phyloP scores from a whole-genome alignment of 2,329 filamentous ascomycete species.

The Xylariaceae sp. region DNA sequence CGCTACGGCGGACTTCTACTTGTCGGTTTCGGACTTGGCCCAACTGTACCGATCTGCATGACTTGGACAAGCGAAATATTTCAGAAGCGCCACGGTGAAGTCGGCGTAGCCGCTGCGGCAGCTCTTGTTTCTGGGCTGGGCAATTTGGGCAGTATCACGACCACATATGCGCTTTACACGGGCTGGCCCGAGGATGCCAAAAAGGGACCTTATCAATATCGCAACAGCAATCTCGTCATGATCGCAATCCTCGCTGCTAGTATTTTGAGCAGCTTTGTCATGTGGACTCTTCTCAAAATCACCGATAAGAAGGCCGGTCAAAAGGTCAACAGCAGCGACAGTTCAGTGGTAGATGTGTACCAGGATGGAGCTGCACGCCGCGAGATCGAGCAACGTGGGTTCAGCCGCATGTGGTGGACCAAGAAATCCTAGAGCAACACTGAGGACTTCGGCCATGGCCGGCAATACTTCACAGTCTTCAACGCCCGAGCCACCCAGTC shows the following conservation, averaged over 20 bases:
- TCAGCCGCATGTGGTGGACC: slow-evolving; percentile 42
- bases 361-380: slow-evolving; percentile 61
- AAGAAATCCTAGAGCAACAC: slow-evolving; percentile 26
- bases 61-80: slow-evolving; percentile 91
- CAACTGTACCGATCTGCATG: slow-evolving; percentile 91
- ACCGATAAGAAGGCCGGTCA: slow-evolving; percentile 53
- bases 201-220: slow-evolving; percentile 68
- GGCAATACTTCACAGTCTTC: slow-evolving; percentile 18
- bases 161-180: slow-evolving; percentile 84
- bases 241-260: slow-evolving; percentile 78
- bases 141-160: slow-evolving; percentile 81
- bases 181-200: slow-evolving; percentile 77
- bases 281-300: slow-evolving; percentile 63
- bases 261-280: slow-evolving; percentile 67
- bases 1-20: slow-evolving; percentile 86
- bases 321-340: slow-evolving; percentile 39
- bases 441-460: slow-evolving; percentile 12
- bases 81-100: slow-evolving; percentile 83
- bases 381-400: slow-evolving; percentile 58
- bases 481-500: slow-evolving; percentile 16
- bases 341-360: slow-evolving; percentile 42
- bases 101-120: slow-evolving; percentile 82
- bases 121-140: slow-evolving; percentile 84
- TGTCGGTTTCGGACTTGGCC: slow-evolving; percentile 85
- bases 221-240: slow-evolving; percentile 84